Percentiles rank a stretch among this genome's conserved stretches.
phyloP scores from a whole-genome alignment of 2,329 filamentous ascomycete species.

The Xylariaceae sp. region DNA sequence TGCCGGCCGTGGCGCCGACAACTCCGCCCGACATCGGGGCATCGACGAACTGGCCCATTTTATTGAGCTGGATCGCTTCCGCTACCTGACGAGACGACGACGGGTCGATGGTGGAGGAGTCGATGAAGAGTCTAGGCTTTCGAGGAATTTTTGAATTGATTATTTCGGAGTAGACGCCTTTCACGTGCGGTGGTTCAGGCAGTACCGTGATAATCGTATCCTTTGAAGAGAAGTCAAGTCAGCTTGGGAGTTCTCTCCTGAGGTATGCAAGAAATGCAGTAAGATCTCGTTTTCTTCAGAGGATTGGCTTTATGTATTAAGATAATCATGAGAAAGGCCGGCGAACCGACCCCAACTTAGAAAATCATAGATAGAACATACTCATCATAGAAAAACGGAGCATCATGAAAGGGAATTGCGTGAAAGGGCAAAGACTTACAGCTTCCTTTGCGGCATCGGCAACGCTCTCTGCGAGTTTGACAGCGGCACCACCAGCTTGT shows the following conservation, averaged over 20 bases:
- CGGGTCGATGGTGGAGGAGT: slow-evolving; percentile 95
- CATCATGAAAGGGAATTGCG: slow-evolving; percentile 1
- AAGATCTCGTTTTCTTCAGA: slow-evolving; percentile 46
- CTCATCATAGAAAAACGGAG: slow-evolving; percentile 33
- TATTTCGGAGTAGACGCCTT: slow-evolving; percentile 73
- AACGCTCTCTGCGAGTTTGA: slow-evolving; percentile 42
- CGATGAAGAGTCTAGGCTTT: slow-evolving; percentile 75
- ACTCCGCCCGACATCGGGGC: slow-evolving; percentile 97
- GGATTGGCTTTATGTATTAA: slow-evolving; percentile 64
- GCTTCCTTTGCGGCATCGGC: slow-evolving; percentile 47
- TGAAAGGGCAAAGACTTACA: slow-evolving; percentile 36
- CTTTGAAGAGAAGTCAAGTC: slow-evolving; percentile 43
- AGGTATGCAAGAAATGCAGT: neutral
- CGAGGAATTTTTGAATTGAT: slow-evolving; percentile 50
- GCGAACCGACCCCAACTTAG: slow-evolving; percentile 63
- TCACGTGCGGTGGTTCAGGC: slow-evolving; percentile 83
- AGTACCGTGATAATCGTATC: slow-evolving; percentile 83
- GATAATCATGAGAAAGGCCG: slow-evolving; percentile 57
- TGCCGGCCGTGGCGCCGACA: slow-evolving; percentile 80
- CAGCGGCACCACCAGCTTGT: slow-evolving; percentile 40
- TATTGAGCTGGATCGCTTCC: slow-evolving; percentile 56
- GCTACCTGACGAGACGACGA: slow-evolving; percentile 76
- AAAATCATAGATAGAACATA: slow-evolving; percentile 60
- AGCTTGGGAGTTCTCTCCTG: slow-evolving; percentile 1
- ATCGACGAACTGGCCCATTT: slow-evolving; percentile 77